These are phyloP conservation scores for Blastobotrys capitulatus DNA, from an alignment of 1,139 yeast genomes.

Conservation along the genomic window DNA sequence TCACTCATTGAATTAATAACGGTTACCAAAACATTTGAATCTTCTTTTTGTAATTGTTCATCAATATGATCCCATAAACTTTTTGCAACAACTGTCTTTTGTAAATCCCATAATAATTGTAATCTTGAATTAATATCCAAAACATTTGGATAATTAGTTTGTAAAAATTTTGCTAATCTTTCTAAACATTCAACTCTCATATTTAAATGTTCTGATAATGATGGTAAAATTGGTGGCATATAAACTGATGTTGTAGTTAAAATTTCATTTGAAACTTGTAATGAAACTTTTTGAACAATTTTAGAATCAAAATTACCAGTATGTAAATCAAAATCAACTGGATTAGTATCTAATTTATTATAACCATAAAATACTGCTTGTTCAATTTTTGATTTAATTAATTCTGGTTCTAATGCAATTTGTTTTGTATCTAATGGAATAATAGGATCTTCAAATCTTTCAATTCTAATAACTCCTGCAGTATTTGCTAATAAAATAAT, in stretches of 20 bases:
- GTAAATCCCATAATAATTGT: constrained; percentile 45
- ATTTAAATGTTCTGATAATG: constrained; percentile 41
- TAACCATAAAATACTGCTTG: constrained; percentile 69
- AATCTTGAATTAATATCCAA: constrained; percentile 33
- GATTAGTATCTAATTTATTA: constrained; percentile 35
- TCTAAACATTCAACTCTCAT: constrained; percentile 38
- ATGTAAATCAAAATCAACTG: constrained; percentile 53
- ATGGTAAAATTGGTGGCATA: constrained; percentile 42
- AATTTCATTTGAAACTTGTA: constrained; percentile 49
- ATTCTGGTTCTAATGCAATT: constrained; percentile 29
- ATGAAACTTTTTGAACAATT: constrained; percentile 46
- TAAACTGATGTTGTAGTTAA: constrained; percentile 43
- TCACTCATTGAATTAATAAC: constrained; percentile 13
- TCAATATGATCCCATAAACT: constrained; percentile 42
- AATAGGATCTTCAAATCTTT: constrained; percentile 37
- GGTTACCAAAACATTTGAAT: constrained; percentile 14
- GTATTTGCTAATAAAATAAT: constrained; percentile 52
- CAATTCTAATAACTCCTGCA: constrained; percentile 61
- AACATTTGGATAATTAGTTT: constrained; percentile 42
- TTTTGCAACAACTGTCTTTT: constrained; percentile 51
- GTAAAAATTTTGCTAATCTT: constrained; percentile 44
- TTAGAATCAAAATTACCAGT: constrained; percentile 34
- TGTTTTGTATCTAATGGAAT: constrained; percentile 11
- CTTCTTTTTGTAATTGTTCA: constrained; percentile 12
- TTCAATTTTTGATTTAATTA: constrained; percentile 66